Base-by-base conservation (phyloP, 2,329 filamentous ascomycete genomes). In the Coniochaeta sp. region DNA sequence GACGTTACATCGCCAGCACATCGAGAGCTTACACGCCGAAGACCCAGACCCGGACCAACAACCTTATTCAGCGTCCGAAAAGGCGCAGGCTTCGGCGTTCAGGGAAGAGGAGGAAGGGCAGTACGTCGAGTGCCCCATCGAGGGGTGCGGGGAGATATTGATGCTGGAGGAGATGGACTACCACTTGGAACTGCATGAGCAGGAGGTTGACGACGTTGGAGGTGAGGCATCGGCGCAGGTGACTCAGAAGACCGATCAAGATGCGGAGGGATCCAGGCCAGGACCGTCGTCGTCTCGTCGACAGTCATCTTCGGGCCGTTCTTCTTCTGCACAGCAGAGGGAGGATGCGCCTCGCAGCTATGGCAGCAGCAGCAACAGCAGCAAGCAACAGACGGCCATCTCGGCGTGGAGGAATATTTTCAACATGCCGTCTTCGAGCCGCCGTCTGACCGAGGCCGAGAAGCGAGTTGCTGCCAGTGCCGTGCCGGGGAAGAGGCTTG, bases 111-210 rank as follows among this genome's bases (percentile, higher is more conserved):
- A 67, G 9, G 65, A 70, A 33, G 55, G 57, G 7, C 53, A 68
- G 14, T 82, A 81, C 59, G 68, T 74, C 20, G 69, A 76, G 38
- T 85, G 82, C 58, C 75, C 78, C 1, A 57, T 75, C 30, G 74
- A 78, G 14, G 76, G 73, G 20, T 88, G 85, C 60, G 78, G 78
- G 28, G 83, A 87, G 62, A 63, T 72, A n/a, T 63, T 85, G 18
- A 65, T 71, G 6, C 59, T 71, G 7, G 63, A 68, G 14, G 79
- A 85, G 58, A 67, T 86, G 31, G 73, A 79, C 14, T 74, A 71
- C 42, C 83, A 87, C 60, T 60, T 85, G 31, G 78, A 84, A 58
- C 68, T 85, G 52, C 83, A 86, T 60, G 62, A 68, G 46, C 72
- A 74, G 16, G 79, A 82, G 60, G 70, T 70, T 3, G 64, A 72